These are phyloP conservation scores for Pseudogymnoascus sp. DNA, from an alignment of 2,329 filamentous ascomycete species.

Conservation along the genomic window DNA sequence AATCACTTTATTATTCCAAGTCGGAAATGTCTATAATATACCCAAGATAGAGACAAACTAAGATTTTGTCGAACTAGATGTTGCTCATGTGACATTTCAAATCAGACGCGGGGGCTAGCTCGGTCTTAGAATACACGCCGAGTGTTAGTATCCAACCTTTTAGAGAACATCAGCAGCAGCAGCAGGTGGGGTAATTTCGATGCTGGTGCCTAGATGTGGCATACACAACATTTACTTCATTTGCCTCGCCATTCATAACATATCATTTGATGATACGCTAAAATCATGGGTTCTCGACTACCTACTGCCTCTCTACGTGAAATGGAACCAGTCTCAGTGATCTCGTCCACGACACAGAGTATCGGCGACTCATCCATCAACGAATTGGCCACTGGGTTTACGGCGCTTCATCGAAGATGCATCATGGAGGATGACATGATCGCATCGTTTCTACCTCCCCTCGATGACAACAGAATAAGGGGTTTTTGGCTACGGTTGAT, in stretches of 20 bases:
- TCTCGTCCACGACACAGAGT: not conserved
- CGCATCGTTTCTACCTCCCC: conserved; percentile 52
- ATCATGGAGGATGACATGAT: conserved; percentile 50
- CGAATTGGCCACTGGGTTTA: conserved; percentile 42
- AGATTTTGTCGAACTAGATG: not conserved
- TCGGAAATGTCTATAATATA: not conserved
- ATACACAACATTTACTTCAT: not conserved
- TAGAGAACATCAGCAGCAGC: not conserved
- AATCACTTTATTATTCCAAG: not conserved
- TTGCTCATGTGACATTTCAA: conserved; percentile 1
- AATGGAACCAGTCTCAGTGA: not conserved
- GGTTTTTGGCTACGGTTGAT: conserved; percentile 41
- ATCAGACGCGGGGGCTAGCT: not conserved
- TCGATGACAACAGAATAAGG: conserved; percentile 48
- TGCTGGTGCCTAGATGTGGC: not conserved
- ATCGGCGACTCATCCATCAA: not conserved
- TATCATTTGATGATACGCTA: not conserved
- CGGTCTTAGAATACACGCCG: not conserved
- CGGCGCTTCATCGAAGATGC: conserved; percentile 51
- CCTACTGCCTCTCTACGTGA: not conserved
- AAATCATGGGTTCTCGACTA: not conserved
- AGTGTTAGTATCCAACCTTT: not conserved
- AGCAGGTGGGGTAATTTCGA: not conserved
- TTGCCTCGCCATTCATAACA: not conserved
- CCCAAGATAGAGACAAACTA: not conserved